Evolutionary conservation across 192 early-diverging fungal species (phyloP).

Genomic region (Rhizophlyctis rosea): DNA sequence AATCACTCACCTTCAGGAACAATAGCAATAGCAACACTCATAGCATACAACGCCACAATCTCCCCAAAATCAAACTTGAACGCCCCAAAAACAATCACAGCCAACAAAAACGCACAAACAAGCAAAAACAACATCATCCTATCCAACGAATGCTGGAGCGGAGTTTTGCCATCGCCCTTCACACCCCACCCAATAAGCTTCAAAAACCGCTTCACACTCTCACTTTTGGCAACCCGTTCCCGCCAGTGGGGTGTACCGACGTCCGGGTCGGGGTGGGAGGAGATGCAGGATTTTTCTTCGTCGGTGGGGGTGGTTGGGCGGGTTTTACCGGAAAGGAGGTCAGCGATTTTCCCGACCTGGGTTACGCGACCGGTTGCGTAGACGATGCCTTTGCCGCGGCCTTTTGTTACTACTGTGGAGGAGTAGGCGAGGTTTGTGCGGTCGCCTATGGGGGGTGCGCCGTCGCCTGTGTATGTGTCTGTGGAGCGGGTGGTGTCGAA

Average conservation of each 20-base stretch:
- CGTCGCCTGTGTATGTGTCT: too few species aligned
- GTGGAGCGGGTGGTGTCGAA: too few species aligned
- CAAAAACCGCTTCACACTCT: not conserved
- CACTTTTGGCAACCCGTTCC: not conserved
- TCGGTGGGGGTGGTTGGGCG: too few species aligned
- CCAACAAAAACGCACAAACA: conserved; percentile 28
- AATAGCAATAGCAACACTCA: conserved; percentile 84
- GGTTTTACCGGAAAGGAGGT: conserved; percentile 23
- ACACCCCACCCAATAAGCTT: conserved; percentile 7
- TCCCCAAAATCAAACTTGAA: conserved; percentile 22
- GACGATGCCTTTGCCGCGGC: conserved; percentile 42
- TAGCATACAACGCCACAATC: conserved; percentile 71
- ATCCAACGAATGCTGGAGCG: conserved; percentile 36
- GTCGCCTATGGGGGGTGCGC: conserved; percentile 24
- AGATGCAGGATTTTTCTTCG: too few species aligned
- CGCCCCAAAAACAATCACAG: conserved; percentile 37
- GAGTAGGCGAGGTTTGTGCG: conserved; percentile 36
- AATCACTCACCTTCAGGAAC: conserved; percentile 70
- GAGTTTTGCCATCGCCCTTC: conserved; percentile 33
- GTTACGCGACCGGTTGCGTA: conserved; percentile 32
- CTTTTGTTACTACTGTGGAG: conserved; percentile 37
- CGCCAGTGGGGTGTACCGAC: not conserved
- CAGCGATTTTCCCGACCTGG: conserved; percentile 39
- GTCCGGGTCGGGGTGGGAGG: not conserved
- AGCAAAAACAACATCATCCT: conserved; percentile 43